A percentile compares a stretch with the other conserved stretches of the same genome.
Conservation (phyloP, 1,284 basidiomycete genomes). For the Sphaerobolus stellatus region DNA sequence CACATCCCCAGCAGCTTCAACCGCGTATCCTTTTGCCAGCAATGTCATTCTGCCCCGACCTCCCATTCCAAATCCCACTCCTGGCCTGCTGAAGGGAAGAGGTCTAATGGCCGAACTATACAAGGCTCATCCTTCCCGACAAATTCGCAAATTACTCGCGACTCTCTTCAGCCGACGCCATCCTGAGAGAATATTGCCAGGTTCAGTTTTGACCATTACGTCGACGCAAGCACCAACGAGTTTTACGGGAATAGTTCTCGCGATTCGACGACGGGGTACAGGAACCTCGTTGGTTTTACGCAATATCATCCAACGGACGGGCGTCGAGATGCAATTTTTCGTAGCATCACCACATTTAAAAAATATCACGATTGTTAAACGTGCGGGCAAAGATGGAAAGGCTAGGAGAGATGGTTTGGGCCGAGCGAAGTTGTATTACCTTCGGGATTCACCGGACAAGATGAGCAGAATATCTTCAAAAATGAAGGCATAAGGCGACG, state of each 20-base stretch:
- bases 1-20: slow-evolving; percentile 12
- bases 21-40: slow-evolving; percentile 74
- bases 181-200: slow-evolving; percentile 67
- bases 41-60: slow-evolving; percentile 57
- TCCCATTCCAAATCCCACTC: slow-evolving; percentile 38
- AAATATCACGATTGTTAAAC: slow-evolving; percentile 74
- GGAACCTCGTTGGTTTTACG: slow-evolving; percentile 83
- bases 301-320: slow-evolving; percentile 85
- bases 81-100: slow-evolving; percentile 62
- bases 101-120: slow-evolving; percentile 77
- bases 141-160: slow-evolving; percentile 65
- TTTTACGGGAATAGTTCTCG: slow-evolving; percentile 86
- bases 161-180: slow-evolving; percentile 71
- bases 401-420: slow-evolving; percentile 43
- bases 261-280: slow-evolving; percentile 74
- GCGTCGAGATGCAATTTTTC: slow-evolving; percentile 89
- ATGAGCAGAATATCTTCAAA: slow-evolving; percentile 73
- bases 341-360: slow-evolving; percentile 82
- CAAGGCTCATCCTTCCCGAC: slow-evolving; percentile 61
- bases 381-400: slow-evolving; percentile 49
- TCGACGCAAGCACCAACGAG: slow-evolving; percentile 68
- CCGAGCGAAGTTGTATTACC: slow-evolving; percentile 76
- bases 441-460: slow-evolving; percentile 75
- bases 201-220: slow-evolving; percentile 78
- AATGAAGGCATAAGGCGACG: slow-evolving; percentile 37